Evolutionary conservation across 345 rosid genomes (phyloP).

Genomic region (Eucalyptus brandiana): DNA sequence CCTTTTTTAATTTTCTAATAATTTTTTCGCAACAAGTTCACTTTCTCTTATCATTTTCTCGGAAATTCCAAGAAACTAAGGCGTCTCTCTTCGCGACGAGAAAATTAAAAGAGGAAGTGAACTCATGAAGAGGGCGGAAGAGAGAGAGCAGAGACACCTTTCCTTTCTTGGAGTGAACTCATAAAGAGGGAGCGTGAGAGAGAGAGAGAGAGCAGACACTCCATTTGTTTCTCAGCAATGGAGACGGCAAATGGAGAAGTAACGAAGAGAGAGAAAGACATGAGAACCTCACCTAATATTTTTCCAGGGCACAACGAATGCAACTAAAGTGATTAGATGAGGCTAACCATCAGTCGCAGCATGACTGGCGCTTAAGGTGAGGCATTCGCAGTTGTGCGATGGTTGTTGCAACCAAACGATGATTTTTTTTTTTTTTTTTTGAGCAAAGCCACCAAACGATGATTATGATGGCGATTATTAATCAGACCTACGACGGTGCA

Average conservation of each 20-base stretch:
- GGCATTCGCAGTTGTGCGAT: background rate
- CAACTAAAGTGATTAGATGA: background rate
- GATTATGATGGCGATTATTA: rapidly evolving
- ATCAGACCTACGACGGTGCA: rapidly evolving
- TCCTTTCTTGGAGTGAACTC: rapidly evolving
- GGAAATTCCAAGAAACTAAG: rapidly evolving
- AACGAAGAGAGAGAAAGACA: too few species aligned
- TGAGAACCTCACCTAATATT: background rate
- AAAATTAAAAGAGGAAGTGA: rapidly evolving
- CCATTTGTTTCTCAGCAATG: background rate
- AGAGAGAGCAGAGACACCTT: rapidly evolving
- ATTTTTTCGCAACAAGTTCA: too few species aligned
- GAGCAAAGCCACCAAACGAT: background rate
- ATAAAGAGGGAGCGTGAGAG: rapidly evolving
- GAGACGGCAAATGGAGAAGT: rapidly evolving
- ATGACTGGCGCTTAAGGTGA: background rate
- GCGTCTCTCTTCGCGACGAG: rapidly evolving
- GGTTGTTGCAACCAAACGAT: background rate
- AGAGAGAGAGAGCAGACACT: rapidly evolving
- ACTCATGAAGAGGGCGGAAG: rapidly evolving
- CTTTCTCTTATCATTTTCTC: rapidly evolving
- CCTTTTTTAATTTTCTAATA: background rate
- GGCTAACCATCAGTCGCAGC: rapidly evolving
- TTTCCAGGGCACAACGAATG: rapidly evolving
- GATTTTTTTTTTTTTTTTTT: too few species aligned